These are phyloP conservation scores for Ophiostoma australiae DNA, from an alignment of 2,329 filamentous ascomycete species.

Conservation along the genomic window DNA sequence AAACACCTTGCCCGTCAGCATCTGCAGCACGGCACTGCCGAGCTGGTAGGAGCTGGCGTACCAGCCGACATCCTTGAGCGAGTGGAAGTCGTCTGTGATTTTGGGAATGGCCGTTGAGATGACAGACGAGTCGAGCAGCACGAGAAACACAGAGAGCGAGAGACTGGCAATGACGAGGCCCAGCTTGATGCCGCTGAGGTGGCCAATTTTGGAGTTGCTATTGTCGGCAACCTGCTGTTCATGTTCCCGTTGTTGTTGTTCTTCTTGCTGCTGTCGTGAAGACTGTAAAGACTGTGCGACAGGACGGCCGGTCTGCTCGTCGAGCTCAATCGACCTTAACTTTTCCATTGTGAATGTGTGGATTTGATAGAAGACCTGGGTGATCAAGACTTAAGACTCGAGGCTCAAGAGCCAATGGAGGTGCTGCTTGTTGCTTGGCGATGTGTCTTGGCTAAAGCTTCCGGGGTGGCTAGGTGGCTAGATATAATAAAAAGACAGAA, in stretches of 20 bases:
- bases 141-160: slow-evolving; percentile 26
- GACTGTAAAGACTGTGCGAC: background rate
- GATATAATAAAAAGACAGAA: background rate
- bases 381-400: background rate
- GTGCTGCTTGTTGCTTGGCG: background rate
- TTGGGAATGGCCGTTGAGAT: slow-evolving; percentile 28
- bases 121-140: slow-evolving; percentile 28
- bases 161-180: slow-evolving; percentile 21
- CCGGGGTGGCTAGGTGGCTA: background rate
- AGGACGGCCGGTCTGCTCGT: background rate
- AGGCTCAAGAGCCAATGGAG: background rate
- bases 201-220: background rate
- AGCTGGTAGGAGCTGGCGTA: slow-evolving; percentile 28
- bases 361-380: background rate
- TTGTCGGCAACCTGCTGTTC: background rate
- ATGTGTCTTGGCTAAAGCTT: background rate
- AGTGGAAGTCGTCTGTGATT: slow-evolving; percentile 29
- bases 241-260: background rate
- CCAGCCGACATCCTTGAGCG: slow-evolving; percentile 27
- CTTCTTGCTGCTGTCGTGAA: background rate
- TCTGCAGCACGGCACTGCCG: slow-evolving; percentile 42
- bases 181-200: slow-evolving; percentile 24
- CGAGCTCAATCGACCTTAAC: slow-evolving; percentile 6
- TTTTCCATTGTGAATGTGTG: slow-evolving; percentile 1
- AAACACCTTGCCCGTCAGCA: slow-evolving; percentile 50